Evolutionary conservation across 768 basidiomycete genomes (phyloP).

Genomic region (Termitomyces sp.): DNA sequence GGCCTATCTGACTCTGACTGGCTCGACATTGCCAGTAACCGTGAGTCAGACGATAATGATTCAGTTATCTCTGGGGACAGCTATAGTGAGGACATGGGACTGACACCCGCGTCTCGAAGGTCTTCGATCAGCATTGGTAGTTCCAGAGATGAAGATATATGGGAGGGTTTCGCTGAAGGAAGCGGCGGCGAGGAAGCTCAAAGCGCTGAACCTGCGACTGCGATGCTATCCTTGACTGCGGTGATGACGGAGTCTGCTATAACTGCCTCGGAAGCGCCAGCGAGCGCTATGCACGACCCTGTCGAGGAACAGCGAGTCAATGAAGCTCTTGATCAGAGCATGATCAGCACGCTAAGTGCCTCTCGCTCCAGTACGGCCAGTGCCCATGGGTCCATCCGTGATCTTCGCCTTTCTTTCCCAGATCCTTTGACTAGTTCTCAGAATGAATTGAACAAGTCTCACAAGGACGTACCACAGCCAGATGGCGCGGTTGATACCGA

Average conservation of each 20-base stretch:
- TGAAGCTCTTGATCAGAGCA: conserved; percentile 76
- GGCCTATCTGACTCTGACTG: conserved; percentile 76
- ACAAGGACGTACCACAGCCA: conserved; percentile 42
- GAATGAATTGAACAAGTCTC: conserved; percentile 55
- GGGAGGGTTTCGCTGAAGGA: conserved; percentile 74
- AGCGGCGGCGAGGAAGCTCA: conserved; percentile 40
- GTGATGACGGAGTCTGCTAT: conserved; percentile 25
- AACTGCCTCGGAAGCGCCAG: conserved; percentile 18
- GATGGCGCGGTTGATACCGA: conserved; percentile 24
- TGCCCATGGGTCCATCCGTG: conserved; percentile 57
- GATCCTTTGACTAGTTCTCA: conserved; percentile 74
- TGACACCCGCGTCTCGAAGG: conserved; percentile 54
- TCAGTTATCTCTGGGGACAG: conserved; percentile 57
- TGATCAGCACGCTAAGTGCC: conserved; percentile 71
- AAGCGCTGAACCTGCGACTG: conserved; percentile 22
- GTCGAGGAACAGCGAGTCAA: conserved; percentile 65
- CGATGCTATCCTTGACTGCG: conserved; percentile 25
- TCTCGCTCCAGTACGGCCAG: conserved; percentile 61
- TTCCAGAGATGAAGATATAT: conserved; percentile 64
- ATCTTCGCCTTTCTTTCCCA: conserved; percentile 77
- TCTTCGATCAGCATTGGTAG: conserved; percentile 68
- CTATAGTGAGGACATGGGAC: conserved; percentile 52
- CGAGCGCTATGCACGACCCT: conserved; percentile 31
- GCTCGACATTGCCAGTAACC: conserved; percentile 71
- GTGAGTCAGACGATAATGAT: conserved; percentile 67